A percentile compares a stretch with the other conserved stretches of the same genome.
Conservation (phyloP, 257 asterid genomes). For the Fraxinus americana region DNA sequence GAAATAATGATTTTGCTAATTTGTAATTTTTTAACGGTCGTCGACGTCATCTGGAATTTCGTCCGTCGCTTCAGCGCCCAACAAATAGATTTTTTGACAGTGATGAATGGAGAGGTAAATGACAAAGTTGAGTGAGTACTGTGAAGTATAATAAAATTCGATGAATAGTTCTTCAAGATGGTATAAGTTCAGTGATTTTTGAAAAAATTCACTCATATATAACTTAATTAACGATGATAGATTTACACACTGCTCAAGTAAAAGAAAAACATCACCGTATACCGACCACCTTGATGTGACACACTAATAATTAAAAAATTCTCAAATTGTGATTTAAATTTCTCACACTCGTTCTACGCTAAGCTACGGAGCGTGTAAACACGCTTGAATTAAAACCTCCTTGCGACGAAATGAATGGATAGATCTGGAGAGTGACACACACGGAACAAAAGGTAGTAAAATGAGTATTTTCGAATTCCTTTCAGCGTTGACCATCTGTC, state of each 20-base stretch:
- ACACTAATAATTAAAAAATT: background rate
- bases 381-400: background rate
- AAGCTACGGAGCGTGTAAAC: background rate
- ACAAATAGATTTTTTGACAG: too few relatives aligned
- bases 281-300: constrained; percentile 22
- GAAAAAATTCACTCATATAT: too few relatives aligned
- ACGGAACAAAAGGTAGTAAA: background rate
- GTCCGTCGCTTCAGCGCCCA: too few relatives aligned
- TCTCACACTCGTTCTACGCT: background rate
- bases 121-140: too few relatives aligned
- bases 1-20: too few relatives aligned
- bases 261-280: background rate
- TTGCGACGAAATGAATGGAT: background rate
- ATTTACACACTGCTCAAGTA: background rate
- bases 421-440: constrained; percentile 9
- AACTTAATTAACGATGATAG: background rate
- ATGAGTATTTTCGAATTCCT: background rate
- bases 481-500: constrained; percentile 27
- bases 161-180: too few relatives aligned
- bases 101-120: too few relatives aligned
- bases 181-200: too few relatives aligned
- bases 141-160: too few relatives aligned
- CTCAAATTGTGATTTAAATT: background rate
- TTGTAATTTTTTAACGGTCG: too few relatives aligned
- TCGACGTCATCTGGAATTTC: too few relatives aligned